These are phyloP conservation scores for Stagonosporopsis cucurbitacearum DNA, from an alignment of 2,329 filamentous ascomycete genomes.

Conservation along the genomic window DNA sequence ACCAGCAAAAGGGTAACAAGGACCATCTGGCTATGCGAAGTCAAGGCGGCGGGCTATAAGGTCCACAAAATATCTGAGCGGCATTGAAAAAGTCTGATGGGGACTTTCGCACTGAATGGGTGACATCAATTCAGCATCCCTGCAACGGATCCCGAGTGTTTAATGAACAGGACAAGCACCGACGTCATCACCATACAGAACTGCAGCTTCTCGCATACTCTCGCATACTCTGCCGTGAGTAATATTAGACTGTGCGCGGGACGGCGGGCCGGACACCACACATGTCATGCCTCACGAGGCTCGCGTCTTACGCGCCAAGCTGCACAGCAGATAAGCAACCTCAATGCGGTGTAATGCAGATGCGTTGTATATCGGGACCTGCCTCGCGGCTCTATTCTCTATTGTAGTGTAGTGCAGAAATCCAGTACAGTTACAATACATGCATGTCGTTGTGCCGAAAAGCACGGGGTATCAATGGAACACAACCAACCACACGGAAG, in stretches of 20 bases:
- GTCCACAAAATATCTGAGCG: background rate
- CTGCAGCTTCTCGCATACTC: no score
- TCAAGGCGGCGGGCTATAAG: background rate
- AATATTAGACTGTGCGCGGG: background rate
- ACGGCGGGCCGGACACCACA: background rate
- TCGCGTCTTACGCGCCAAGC: background rate
- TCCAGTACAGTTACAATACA: constrained; percentile 25
- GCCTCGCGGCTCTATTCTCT: constrained; percentile 12
- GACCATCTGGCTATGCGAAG: background rate
- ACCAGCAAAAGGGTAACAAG: background rate
- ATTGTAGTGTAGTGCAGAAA: background rate
- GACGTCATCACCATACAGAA: background rate
- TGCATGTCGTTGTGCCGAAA: constrained; percentile 25
- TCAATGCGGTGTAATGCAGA: background rate
- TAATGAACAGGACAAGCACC: background rate
- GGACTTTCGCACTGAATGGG: background rate
- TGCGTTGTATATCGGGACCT: background rate
- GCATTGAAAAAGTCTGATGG: background rate
- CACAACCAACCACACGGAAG: background rate
- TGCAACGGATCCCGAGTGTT: background rate
- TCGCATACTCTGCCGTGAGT: background rate
- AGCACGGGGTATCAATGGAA: constrained; percentile 30
- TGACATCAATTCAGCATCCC: background rate
- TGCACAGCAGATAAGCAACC: no score
- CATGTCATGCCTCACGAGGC: background rate